Evolutionary conservation across 2,329 filamentous ascomycete species (phyloP).

Genomic region (Zalaria obscura): DNA sequence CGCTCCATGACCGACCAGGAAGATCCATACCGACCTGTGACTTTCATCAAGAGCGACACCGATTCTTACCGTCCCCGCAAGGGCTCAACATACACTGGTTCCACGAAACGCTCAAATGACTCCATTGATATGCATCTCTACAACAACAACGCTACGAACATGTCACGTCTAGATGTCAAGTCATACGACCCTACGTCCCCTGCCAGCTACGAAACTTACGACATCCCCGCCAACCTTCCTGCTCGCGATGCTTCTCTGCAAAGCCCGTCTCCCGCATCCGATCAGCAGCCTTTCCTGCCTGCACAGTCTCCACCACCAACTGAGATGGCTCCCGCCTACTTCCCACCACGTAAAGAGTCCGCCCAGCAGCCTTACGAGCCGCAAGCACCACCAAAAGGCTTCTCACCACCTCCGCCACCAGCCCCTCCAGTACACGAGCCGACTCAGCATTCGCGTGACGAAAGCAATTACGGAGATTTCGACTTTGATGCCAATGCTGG

Average conservation of each 20-base stretch:
- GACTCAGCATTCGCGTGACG: neutral
- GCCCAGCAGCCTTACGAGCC: slow-evolving; percentile 12
- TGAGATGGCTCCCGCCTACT: neutral
- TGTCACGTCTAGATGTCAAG: slow-evolving; percentile 30
- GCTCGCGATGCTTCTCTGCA: neutral
- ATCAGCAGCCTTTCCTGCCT: no score
- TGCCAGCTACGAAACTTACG: neutral
- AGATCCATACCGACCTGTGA: slow-evolving; percentile 66
- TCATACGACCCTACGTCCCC: neutral
- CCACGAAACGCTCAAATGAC: slow-evolving; percentile 28
- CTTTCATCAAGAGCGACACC: slow-evolving; percentile 38
- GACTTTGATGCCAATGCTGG: neutral
- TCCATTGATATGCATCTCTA: slow-evolving; percentile 35
- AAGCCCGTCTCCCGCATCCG: neutral
- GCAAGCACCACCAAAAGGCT: no score
- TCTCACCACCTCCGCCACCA: neutral
- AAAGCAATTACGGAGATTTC: neutral
- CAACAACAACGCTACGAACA: slow-evolving; percentile 41
- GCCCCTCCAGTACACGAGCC: neutral
- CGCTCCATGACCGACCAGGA: slow-evolving; percentile 59
- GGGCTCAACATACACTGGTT: slow-evolving; percentile 39
- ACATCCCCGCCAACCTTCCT: neutral
- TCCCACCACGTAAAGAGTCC: neutral
- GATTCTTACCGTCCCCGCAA: slow-evolving; percentile 17
- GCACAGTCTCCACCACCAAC: no score